phyloP scores from a whole-genome alignment of 768 basidiomycete species.

The Favolaschia claudopus region DNA sequence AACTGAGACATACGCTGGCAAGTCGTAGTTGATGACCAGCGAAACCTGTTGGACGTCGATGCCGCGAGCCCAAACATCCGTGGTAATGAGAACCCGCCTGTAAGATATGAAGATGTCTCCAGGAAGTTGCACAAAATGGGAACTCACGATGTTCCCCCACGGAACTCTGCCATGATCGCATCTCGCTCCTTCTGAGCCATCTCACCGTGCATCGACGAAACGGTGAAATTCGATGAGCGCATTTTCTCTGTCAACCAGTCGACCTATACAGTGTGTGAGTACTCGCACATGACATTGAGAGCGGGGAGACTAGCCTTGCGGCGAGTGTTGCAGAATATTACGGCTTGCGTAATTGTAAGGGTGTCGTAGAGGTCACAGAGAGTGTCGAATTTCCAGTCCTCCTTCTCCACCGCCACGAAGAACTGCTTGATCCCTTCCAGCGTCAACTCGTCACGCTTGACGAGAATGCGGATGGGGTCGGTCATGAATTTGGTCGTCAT shows the following conservation, averaged over 20 bases:
- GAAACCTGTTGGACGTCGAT: conserved; percentile 99
- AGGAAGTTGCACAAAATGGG: conserved; percentile 8
- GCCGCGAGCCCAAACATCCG: conserved; percentile 97
- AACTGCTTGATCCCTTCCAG: conserved; percentile 97
- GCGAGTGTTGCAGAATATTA: conserved; percentile 98
- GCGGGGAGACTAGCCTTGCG: conserved; percentile 73
- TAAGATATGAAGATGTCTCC: conserved; percentile 23
- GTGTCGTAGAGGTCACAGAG: conserved; percentile 98
- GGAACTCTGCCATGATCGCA: conserved; percentile 97
- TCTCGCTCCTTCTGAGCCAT: conserved; percentile 97
- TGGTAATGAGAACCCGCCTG: conserved; percentile 93
- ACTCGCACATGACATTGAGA: neutral
- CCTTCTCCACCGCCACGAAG: conserved; percentile 98
- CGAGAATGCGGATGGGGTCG: conserved; percentile 96
- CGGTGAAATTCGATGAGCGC: conserved; percentile 98
- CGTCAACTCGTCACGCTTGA: conserved; percentile 99
- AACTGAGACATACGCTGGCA: conserved; percentile 76
- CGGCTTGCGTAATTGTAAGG: conserved; percentile 97
- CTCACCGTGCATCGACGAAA: conserved; percentile 95
- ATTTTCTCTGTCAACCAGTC: conserved; percentile 99
- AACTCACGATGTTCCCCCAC: conserved; percentile 87
- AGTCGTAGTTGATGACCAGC: conserved; percentile 95
- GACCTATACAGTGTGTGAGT: conserved; percentile 57
- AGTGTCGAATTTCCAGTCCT: conserved; percentile 99
- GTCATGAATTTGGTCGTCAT: conserved; percentile 99